Conservation (phyloP, 257 asterid genomes). For the Penstemon davidsonii region DNA sequence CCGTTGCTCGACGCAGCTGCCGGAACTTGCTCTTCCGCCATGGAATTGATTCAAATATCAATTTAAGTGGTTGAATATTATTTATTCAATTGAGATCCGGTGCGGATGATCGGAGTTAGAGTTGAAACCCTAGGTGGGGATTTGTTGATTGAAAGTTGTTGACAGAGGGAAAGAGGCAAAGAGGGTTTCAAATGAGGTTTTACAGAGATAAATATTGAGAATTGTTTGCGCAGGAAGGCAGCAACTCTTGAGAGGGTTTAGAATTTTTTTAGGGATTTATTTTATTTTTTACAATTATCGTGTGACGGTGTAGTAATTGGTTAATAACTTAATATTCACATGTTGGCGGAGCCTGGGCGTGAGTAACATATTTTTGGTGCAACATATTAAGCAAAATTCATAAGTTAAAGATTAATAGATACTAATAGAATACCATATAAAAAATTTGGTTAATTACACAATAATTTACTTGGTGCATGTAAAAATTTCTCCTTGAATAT, state of each 20-base stretch:
- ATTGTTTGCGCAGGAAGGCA: conserved; percentile 23
- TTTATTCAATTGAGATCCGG: conserved; percentile 27
- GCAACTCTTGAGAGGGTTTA: conserved; percentile 14
- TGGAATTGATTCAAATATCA: conserved; percentile 26
- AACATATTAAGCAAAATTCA: no score
- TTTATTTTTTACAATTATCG: not conserved
- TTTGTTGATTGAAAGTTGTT: conserved; percentile 25
- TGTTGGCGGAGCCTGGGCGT: conserved; percentile 19
- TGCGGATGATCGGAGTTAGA: conserved; percentile 24
- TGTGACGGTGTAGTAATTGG: not conserved
- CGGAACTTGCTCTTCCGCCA: conserved; percentile 57
- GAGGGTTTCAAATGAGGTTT: conserved; percentile 28
- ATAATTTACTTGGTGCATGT: no score
- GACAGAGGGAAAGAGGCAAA: conserved; percentile 22
- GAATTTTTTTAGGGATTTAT: conserved; percentile 15
- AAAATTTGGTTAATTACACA: no score
- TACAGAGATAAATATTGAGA: conserved; percentile 24
- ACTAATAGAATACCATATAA: no score
- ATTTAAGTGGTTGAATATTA: conserved; percentile 3
- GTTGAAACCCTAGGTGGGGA: conserved; percentile 38
- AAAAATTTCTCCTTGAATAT: no score
- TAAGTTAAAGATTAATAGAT: no score
- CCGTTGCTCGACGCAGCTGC: conserved; percentile 36
- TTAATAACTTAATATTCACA: conserved; percentile 1
- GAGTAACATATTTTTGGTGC: no score